A percentile compares a stretch with the other conserved stretches of the same genome.
phyloP scores from a whole-genome alignment of 345 rosid species.

The Trapa incisa region DNA sequence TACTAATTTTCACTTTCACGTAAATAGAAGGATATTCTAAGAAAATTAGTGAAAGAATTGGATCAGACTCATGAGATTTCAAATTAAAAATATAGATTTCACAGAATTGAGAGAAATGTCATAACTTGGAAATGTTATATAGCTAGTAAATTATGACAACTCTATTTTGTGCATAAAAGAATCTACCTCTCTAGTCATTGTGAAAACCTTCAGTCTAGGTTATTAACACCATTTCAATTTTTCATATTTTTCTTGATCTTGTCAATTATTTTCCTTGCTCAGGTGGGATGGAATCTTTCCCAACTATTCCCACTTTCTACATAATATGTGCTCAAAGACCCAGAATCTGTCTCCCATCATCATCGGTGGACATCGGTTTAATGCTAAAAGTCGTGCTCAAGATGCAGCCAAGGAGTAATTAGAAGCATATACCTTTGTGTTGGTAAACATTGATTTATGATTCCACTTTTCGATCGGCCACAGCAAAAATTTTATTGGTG shows the following conservation, averaged over 20 bases:
- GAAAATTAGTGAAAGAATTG: not conserved
- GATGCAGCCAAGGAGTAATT: constrained; percentile 91
- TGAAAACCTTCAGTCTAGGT: not conserved
- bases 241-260: not conserved
- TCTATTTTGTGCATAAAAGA: not conserved
- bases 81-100: not conserved
- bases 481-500: not conserved
- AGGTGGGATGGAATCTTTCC: constrained; percentile 50
- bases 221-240: no score
- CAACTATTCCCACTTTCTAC: constrained; percentile 55
- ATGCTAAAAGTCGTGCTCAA: constrained; percentile 56
- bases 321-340: constrained; percentile 43
- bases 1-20: no score
- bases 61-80: not conserved
- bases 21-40: not conserved
- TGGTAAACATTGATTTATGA: constrained; percentile 29
- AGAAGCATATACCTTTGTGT: constrained; percentile 77
- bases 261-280: constrained; percentile 2
- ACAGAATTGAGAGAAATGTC: not conserved
- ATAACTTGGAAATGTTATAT: not conserved
- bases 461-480: not conserved
- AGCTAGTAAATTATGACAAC: not conserved
- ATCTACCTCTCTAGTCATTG: not conserved
- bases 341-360: constrained; percentile 58
- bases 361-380: constrained; percentile 79